These are phyloP conservation scores for Lactifluus rugatus DNA, from an alignment of 768 basidiomycete species.

Conservation along the genomic window DNA sequence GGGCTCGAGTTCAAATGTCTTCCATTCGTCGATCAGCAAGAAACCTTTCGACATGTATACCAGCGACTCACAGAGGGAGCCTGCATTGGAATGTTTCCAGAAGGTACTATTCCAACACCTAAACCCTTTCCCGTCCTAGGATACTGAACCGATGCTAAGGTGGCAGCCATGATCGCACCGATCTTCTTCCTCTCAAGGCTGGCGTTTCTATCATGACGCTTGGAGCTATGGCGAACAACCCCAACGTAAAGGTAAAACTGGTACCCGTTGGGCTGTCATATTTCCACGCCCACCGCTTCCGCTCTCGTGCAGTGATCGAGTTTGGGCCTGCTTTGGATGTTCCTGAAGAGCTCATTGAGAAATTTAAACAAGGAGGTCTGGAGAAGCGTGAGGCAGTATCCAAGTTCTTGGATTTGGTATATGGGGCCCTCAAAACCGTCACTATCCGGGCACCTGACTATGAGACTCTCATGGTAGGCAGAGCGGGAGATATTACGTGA, in stretches of 20 bases:
- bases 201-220: slow-evolving; percentile 97
- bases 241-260: slow-evolving; percentile 79
- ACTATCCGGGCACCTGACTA: slow-evolving; percentile 94
- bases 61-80: slow-evolving; percentile 76
- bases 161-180: slow-evolving; percentile 95
- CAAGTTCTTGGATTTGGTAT: slow-evolving; percentile 82
- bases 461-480: slow-evolving; percentile 91
- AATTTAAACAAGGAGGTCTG: slow-evolving; percentile 83
- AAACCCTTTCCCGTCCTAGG: background rate
- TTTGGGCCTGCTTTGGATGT: slow-evolving; percentile 89
- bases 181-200: slow-evolving; percentile 92
- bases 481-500: background rate
- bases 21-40: slow-evolving; percentile 86
- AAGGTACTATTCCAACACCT: slow-evolving; percentile 47
- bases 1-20: slow-evolving; percentile 77
- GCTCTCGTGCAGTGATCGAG: slow-evolving; percentile 94
- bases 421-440: slow-evolving; percentile 90
- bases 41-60: slow-evolving; percentile 93
- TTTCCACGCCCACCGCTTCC: slow-evolving; percentile 54
- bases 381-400: slow-evolving; percentile 86
- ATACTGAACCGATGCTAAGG: slow-evolving; percentile 38
- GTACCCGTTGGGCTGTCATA: slow-evolving; percentile 45
- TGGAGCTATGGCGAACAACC: slow-evolving; percentile 92
- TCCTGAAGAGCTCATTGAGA: slow-evolving; percentile 77
- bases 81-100: slow-evolving; percentile 95